A percentile compares a stretch with the other conserved stretches of the same genome.
Conservation (phyloP, 306 rosid species). For the Inga laurina region DNA sequence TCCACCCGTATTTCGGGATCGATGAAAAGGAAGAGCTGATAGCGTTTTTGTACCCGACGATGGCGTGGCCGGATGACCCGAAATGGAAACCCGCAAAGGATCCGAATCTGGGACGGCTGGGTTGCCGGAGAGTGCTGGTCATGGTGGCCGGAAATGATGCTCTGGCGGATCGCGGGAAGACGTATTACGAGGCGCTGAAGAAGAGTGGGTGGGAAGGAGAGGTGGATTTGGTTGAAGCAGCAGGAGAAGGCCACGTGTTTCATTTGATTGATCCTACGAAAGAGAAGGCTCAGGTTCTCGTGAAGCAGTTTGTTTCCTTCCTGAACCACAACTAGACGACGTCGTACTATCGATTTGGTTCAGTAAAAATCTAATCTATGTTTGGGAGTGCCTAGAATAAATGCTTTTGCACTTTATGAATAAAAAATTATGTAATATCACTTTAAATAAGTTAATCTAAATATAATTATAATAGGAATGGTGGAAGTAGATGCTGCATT, state of each 20-base stretch:
- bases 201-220: constrained; percentile 50
- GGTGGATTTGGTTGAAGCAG: constrained; percentile 36
- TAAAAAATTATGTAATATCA: too few relatives aligned
- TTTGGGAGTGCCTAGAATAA: too few relatives aligned
- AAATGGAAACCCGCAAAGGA: constrained; percentile 38
- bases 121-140: constrained; percentile 38
- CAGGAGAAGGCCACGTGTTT: constrained; percentile 50
- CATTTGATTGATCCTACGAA: constrained; percentile 30
- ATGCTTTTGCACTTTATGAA: too few relatives aligned
- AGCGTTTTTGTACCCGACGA: constrained; percentile 23
- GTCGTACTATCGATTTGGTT: neutral
- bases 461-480: too few relatives aligned
- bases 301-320: constrained; percentile 31
- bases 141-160: constrained; percentile 45
- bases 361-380: too few relatives aligned
- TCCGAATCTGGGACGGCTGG: constrained; percentile 36
- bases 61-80: constrained; percentile 37
- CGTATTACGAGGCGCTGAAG: constrained; percentile 39
- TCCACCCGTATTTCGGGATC: constrained; percentile 58
- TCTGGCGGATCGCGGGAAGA: constrained; percentile 35
- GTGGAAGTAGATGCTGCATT: too few relatives aligned
- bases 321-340: constrained; percentile 4
- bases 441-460: too few relatives aligned
- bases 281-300: constrained; percentile 28
- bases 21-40: constrained; percentile 23